A percentile compares a stretch with the other conserved stretches of the same genome.
These are phyloP conservation scores for Fonsecaea nubica DNA, from an alignment of 2,329 filamentous ascomycete species.

Conservation along the genomic window DNA sequence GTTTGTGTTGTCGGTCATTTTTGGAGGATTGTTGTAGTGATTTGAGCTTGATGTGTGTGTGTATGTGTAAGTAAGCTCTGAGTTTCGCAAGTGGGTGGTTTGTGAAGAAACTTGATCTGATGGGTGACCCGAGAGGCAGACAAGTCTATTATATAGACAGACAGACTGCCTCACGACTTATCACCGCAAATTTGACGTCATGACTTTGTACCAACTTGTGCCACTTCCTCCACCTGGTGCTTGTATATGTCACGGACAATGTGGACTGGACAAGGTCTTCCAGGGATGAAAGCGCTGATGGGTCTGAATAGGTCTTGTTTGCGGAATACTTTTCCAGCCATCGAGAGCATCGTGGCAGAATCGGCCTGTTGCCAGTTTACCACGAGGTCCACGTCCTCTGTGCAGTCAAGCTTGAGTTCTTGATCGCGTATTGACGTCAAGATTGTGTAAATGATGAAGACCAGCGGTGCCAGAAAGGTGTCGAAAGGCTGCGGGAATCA, in stretches of 20 bases:
- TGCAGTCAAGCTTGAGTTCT: background rate
- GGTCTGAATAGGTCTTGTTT: too few relatives aligned
- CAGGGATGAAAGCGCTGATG: background rate
- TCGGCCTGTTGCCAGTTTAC: too few relatives aligned
- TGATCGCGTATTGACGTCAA: background rate
- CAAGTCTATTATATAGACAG: background rate
- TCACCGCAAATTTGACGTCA: background rate
- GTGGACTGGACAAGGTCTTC: background rate
- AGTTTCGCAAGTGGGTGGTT: background rate
- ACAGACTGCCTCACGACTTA: too few relatives aligned
- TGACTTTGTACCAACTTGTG: background rate
- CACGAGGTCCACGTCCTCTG: too few relatives aligned
- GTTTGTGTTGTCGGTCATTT: constrained; percentile 36
- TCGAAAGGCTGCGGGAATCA: background rate
- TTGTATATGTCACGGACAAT: background rate
- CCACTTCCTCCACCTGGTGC: background rate
- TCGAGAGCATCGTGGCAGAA: background rate
- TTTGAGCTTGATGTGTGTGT: background rate
- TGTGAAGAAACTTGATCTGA: background rate
- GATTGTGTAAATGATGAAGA: background rate
- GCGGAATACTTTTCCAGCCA: background rate
- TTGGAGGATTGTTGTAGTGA: background rate
- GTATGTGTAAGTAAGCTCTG: background rate
- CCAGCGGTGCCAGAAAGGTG: background rate
- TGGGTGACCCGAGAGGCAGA: background rate